A percentile compares a stretch with the other conserved stretches of the same genome.
Conservation (phyloP, 73 alveolate genomes). For the Paramecium sexaurelia region DNA sequence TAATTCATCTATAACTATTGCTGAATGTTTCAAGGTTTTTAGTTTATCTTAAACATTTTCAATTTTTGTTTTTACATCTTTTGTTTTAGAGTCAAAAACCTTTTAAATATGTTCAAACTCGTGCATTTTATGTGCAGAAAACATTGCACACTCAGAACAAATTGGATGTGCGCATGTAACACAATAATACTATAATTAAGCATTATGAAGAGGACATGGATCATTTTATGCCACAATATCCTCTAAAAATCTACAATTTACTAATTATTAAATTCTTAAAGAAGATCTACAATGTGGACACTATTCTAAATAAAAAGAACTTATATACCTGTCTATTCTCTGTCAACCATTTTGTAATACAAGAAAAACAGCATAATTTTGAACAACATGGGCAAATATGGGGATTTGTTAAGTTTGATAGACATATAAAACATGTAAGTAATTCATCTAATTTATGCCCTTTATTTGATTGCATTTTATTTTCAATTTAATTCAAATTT, state of each 20-base stretch:
- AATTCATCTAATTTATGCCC: constrained; percentile 80
- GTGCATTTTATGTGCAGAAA: constrained; percentile 94
- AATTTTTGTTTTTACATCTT: constrained; percentile 78
- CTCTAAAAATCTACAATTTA: constrained; percentile 84
- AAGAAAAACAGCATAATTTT: constrained; percentile 90
- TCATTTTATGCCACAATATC: constrained; percentile 75
- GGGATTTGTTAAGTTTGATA: constrained; percentile 82
- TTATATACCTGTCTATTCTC: constrained; percentile 75
- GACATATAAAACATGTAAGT: constrained; percentile 91
- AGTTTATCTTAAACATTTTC: constrained; percentile 68
- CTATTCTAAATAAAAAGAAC: background rate
- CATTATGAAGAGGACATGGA: constrained; percentile 84
- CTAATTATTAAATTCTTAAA: constrained; percentile 82
- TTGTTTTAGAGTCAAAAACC: constrained; percentile 79
- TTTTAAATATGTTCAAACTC: constrained; percentile 86
- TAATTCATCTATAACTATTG: background rate
- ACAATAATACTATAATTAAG: constrained; percentile 90
- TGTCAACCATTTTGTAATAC: constrained; percentile 90
- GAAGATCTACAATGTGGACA: constrained; percentile 94
- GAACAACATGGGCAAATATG: constrained; percentile 96
- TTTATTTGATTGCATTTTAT: constrained; percentile 11
- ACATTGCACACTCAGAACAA: constrained; percentile 98
- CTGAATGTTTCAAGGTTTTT: background rate
- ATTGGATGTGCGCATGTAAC: constrained; percentile 89
- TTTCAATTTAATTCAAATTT: constrained; percentile 18